Percentiles rank a stretch among this genome's conserved stretches.
Conservation (phyloP, 495 filamentous ascomycete species). For the Apodospora peruviana region DNA sequence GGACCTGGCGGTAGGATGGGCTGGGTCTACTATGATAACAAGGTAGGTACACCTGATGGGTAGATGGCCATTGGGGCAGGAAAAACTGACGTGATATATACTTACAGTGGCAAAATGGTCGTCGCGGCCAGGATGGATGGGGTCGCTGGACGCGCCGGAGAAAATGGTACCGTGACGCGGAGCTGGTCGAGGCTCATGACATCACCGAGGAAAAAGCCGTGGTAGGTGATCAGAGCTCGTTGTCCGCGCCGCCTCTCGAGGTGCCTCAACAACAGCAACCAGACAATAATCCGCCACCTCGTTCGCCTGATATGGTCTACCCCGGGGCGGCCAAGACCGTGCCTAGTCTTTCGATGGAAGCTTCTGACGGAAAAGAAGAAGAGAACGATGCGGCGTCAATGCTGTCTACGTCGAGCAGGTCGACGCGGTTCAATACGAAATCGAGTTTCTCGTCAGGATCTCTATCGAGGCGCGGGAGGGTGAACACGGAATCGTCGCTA, state of each 20-base stretch:
- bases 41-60: constrained; percentile 48
- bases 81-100: constrained; percentile 2
- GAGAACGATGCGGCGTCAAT: constrained; percentile 23
- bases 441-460: neutral
- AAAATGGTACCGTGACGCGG: constrained; percentile 95
- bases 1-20: constrained; percentile 60
- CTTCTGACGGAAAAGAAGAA: constrained; percentile 10
- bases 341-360: neutral
- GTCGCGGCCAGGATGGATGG: constrained; percentile 87
- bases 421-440: constrained; percentile 18
- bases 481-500: constrained; percentile 11
- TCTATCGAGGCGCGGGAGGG: constrained; percentile 7
- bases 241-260: neutral
- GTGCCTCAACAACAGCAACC: neutral
- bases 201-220: constrained; percentile 5
- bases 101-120: constrained; percentile 81
- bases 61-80: neutral
- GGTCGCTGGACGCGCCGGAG: constrained; percentile 86
- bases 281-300: neutral
- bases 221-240: neutral
- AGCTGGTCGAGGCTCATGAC: constrained; percentile 72
- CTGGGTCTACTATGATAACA: constrained; percentile 98
- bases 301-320: neutral
- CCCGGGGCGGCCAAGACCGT: neutral
- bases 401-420: constrained; percentile 24